These are phyloP conservation scores for Gnomoniopsis sp. DNA, from an alignment of 2,329 filamentous ascomycete species.

Conservation along the genomic window DNA sequence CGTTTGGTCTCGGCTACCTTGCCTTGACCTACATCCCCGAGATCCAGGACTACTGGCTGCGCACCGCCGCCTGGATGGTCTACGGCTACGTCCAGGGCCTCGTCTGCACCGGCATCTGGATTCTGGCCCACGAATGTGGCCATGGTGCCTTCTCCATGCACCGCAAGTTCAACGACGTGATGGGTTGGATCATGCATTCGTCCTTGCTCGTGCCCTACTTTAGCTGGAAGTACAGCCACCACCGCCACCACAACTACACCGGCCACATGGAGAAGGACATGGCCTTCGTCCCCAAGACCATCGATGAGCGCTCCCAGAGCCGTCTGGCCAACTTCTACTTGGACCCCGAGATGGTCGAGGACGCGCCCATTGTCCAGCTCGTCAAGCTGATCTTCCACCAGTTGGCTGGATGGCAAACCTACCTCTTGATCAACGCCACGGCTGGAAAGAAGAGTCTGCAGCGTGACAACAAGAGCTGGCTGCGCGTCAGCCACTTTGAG, in stretches of 20 bases:
- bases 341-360: slow-evolving; percentile 55
- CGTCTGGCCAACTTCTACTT: slow-evolving; percentile 38
- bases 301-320: slow-evolving; percentile 32
- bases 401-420: slow-evolving; percentile 61
- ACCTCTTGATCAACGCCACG: slow-evolving; percentile 58
- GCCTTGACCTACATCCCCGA: slow-evolving; percentile 52
- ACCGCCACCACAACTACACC: slow-evolving; percentile 66
- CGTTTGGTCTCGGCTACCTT: slow-evolving; percentile 43
- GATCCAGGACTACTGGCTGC: slow-evolving; percentile 41
- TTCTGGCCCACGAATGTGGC: slow-evolving; percentile 68
- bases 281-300: slow-evolving; percentile 56
- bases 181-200: slow-evolving; percentile 65
- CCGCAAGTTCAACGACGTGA: slow-evolving; percentile 53
- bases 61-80: slow-evolving; percentile 47
- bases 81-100: slow-evolving; percentile 66
- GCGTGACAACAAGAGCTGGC: slow-evolving; percentile 37
- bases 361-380: slow-evolving; percentile 56
- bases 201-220: slow-evolving; percentile 67
- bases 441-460: slow-evolving; percentile 47
- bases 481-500: slow-evolving; percentile 54
- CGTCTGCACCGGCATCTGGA: slow-evolving; percentile 67
- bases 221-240: slow-evolving; percentile 69
- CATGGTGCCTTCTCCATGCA: slow-evolving; percentile 64
- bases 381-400: slow-evolving; percentile 58
- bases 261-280: slow-evolving; percentile 67